A percentile compares a stretch with the other conserved stretches of the same genome.
These are phyloP conservation scores for Plasmodium vivax DNA, from an alignment of 169 alveolate genomes.

Conservation along the genomic window DNA sequence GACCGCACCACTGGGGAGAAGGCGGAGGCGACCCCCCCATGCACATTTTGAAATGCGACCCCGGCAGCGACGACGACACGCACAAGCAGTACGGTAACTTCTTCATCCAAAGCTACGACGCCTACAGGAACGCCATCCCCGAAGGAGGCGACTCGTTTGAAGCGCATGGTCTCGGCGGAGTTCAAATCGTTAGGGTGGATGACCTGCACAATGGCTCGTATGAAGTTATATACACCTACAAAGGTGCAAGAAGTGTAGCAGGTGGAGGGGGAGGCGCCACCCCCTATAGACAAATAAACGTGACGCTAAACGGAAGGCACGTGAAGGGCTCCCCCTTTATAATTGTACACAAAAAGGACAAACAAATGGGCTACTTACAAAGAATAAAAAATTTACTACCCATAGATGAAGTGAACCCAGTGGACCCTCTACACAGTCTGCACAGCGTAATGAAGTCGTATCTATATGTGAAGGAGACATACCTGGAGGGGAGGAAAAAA, in stretches of 20 bases:
- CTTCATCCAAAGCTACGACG: slow-evolving; percentile 71
- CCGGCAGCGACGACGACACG: slow-evolving; percentile 14
- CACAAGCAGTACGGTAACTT: slow-evolving; percentile 30
- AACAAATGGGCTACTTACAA: neutral
- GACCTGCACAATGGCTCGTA: slow-evolving; percentile 71
- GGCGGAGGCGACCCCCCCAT: neutral
- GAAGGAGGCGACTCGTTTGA: slow-evolving; percentile 76
- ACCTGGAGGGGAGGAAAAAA: neutral
- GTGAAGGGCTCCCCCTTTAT: slow-evolving; percentile 65
- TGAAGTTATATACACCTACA: slow-evolving; percentile 59
- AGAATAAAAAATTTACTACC: slow-evolving; percentile 33
- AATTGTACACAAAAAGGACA: slow-evolving; percentile 48
- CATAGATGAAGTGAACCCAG: slow-evolving; percentile 10
- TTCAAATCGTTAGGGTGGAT: slow-evolving; percentile 73
- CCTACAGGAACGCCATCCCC: slow-evolving; percentile 59
- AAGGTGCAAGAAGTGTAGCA: neutral
- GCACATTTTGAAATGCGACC: neutral
- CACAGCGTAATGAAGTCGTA: slow-evolving; percentile 25
- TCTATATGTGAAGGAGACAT: slow-evolving; percentile 20
- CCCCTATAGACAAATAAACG: slow-evolving; percentile 49
- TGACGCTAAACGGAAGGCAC: slow-evolving; percentile 48
- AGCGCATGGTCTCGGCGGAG: slow-evolving; percentile 74
- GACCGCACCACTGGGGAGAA: neutral
- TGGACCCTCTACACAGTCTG: neutral
- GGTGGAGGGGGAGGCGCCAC: neutral